Base-by-base conservation (phyloP, 225 moss, liverwort and hornwort genomes). In the Sphagnum tenellum region DNA sequence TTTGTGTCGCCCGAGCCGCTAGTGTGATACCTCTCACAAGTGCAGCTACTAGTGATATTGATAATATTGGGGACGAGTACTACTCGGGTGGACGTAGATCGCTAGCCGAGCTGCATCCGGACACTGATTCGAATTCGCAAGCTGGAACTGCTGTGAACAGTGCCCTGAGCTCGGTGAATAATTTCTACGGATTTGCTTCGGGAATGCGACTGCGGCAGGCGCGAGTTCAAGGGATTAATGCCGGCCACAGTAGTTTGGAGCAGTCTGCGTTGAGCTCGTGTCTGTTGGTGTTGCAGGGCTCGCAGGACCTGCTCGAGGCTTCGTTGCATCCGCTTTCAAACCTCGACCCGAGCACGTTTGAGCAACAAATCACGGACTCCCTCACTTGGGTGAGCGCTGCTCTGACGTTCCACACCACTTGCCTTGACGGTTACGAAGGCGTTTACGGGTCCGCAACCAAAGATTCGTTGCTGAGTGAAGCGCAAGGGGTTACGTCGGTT, bases 381-480 rank as follows among this genome's bases (percentile, higher is more conserved):
- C 5, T 70, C 64, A 73, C 80, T 9, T 8, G 57, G 5, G 50
- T 80, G 12, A 84, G 84, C 7, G 84, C 80, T 7, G 84, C 77
- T 1, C 55, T 72, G 12, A 72, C 72, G 77, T 58, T 70, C 9
- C 68, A 77, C 60, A 66, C 64, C 0, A 80, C 84, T 0, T 84
- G 84, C 6, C 44, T 46, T 4, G 47, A 1, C 12, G 11, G 61
- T 5, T 63, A 75, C 53, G 6, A 74, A 46, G 10, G 55, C 14
- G 70, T 77, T 45, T 59, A 59, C 65, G 0, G 56, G 55, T 11
- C 55, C 75, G 52, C 11, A 1, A 70, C 70, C 0, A 74, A 67
- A 52, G 45, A 61, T 2, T 29, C 65, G 5, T 52, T 9, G 51
- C 48, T 3, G 8, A 9, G 3, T 10, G 14, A 2, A 51, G 64